Base-by-base conservation (phyloP, 768 basidiomycete genomes). In the Sporobolomyces roseus region DNA sequence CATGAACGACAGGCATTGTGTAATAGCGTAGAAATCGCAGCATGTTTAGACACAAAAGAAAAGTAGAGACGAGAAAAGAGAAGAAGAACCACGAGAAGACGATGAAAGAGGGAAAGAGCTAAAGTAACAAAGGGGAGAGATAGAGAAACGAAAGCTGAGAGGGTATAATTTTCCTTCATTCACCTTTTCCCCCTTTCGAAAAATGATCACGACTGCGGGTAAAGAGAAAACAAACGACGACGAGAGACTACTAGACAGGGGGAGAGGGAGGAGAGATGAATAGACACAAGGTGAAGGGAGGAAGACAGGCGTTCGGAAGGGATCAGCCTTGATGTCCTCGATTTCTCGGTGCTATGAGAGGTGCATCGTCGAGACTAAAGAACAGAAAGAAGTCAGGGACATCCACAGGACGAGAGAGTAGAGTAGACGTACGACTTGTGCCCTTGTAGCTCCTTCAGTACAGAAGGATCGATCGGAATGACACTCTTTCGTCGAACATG, bases 401-500 rank as follows among this genome's bases (percentile, higher is more conserved):
- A 46, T 14, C 25, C 0, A 4, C 4, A 7, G 19, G 25, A 8
- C 36, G 23, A 38, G 21, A 49, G 32, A n/a, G 27, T 14, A 8
- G 32, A 32, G 17, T 13, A 29, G 23, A 68, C 71, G 38, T n/a
- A 69, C 72, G 72, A 67, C 59, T 70, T 70, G 65, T 73, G 72
- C 19, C 64, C 56, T 38, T 69, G 62, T 33, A 73, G 68, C 79
- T 94, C 92, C 43, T 87, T 87, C 72, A 93, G 80, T 33, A 94
- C 91, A 53, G 86, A 85, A 3, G 92, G 90, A 79, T 93, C 92
- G 76, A 93, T 89, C 89, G 78, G 93, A 69, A 97, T 83, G 53
- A 94, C 93, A 75, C 91, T 94, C 83, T 93, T 96, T 79, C 94
- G 85, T 74, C 94, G 86, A 38, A 93, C 86, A 80, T 99, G 94